A percentile compares a stretch with the other conserved stretches of the same genome.
phyloP scores from a whole-genome alignment of 352 stramenopile genomes.

The Blastocystis sp. region DNA sequence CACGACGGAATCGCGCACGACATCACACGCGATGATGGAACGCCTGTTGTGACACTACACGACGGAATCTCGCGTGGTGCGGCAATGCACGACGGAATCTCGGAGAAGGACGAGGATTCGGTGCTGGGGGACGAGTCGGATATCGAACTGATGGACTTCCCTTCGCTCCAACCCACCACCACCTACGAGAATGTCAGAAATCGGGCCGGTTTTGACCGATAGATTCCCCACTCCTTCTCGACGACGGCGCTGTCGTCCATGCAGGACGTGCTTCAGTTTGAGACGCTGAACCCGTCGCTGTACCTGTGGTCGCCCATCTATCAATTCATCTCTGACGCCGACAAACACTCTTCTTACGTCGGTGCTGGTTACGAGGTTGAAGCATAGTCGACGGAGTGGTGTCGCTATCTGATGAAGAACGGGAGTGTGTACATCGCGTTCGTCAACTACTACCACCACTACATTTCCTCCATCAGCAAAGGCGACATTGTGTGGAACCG shows the following conservation, averaged over 20 bases:
- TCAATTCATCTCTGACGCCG: neutral
- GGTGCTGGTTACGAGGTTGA: neutral
- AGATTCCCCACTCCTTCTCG: neutral
- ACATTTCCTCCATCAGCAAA: slow-evolving; percentile 4
- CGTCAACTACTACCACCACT: slow-evolving; percentile 60
- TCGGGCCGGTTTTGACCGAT: neutral
- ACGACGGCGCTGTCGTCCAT: neutral
- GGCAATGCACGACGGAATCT: too few relatives aligned
- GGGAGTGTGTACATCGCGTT: slow-evolving; percentile 59
- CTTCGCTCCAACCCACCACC: neutral
- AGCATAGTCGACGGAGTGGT: slow-evolving; percentile 21
- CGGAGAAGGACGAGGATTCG: too few relatives aligned
- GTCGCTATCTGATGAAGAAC: slow-evolving; percentile 16
- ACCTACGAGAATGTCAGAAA: neutral
- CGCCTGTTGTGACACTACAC: too few relatives aligned
- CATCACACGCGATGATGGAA: too few relatives aligned
- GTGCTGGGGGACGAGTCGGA: neutral
- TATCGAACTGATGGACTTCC: neutral
- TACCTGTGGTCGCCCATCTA: slow-evolving; percentile 16
- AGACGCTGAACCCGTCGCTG: slow-evolving; percentile 57
- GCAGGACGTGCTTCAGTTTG: slow-evolving; percentile 14
- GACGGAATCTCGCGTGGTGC: too few relatives aligned
- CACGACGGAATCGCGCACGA: neutral
- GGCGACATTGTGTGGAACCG: slow-evolving; percentile 50
- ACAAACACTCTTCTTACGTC: neutral